A percentile compares a stretch with the other conserved stretches of the same genome.
These are phyloP conservation scores for Glycyrrhiza uralensis DNA, from an alignment of 306 rosid genomes.

Conservation along the genomic window DNA sequence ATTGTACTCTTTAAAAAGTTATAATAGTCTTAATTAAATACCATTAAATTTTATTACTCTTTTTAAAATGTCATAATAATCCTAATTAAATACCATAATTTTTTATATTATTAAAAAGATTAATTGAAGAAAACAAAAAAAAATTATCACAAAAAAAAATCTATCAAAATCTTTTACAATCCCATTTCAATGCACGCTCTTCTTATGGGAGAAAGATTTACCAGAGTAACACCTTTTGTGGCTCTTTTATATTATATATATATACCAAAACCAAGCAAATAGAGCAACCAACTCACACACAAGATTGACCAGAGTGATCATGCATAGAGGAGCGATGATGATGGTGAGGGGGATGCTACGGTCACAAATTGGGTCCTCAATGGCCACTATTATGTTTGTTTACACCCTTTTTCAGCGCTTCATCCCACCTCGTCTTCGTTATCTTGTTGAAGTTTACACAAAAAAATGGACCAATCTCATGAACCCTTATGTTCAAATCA, in stretches of 20 bases:
- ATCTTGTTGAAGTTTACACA: background rate
- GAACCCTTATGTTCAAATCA: conserved; percentile 51
- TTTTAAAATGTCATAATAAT: too few species aligned
- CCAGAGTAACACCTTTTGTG: background rate
- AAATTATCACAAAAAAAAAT: too few species aligned
- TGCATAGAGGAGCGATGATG: background rate
- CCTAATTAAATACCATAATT: too few species aligned
- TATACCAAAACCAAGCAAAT: background rate
- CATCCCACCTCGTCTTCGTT: conserved; percentile 28
- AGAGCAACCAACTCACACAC: too few species aligned
- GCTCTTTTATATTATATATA: too few species aligned
- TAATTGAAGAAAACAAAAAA: too few species aligned
- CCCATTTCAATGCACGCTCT: too few species aligned
- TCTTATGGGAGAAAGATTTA: background rate
- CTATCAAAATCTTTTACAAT: too few species aligned
- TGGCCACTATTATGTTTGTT: conserved; percentile 31
- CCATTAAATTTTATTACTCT: too few species aligned
- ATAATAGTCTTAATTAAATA: too few species aligned
- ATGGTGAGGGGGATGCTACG: conserved; percentile 29
- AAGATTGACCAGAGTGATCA: background rate
- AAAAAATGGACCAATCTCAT: conserved; percentile 16
- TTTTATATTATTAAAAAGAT: too few species aligned
- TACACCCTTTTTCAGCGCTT: conserved; percentile 33
- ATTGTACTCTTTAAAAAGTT: too few species aligned
- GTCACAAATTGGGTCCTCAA: conserved; percentile 34